A percentile compares a stretch with the other conserved stretches of the same genome.
Evolutionary conservation across 2,329 filamentous ascomycete genomes (phyloP).

Genomic region (Albophoma yamanashiensis): DNA sequence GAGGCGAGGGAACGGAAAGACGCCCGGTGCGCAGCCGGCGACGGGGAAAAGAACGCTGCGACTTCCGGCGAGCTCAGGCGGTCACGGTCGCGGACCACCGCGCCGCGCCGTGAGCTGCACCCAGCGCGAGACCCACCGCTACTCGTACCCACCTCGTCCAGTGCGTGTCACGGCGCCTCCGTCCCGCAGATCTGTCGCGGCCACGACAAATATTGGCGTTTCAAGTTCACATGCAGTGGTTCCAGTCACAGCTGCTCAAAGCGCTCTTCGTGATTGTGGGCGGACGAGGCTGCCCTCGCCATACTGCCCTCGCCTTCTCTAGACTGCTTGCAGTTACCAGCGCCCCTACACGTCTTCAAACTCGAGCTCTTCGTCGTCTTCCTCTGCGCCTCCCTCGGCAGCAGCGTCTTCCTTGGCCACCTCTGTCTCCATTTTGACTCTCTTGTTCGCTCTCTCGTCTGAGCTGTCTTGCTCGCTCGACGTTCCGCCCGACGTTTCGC

Average conservation of each 20-base stretch:
- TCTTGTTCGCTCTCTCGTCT: constrained; percentile 44
- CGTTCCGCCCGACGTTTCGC: constrained; percentile 7
- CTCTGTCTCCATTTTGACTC: constrained; percentile 45
- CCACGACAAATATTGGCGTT: background rate
- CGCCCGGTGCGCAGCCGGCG: background rate
- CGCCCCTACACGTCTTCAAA: constrained; percentile 43
- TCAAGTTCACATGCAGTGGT: background rate
- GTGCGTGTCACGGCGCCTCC: background rate
- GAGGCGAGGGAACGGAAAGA: background rate
- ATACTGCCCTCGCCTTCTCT: background rate
- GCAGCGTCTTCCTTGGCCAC: constrained; percentile 23
- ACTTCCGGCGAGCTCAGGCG: background rate
- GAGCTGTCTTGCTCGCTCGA: constrained; percentile 13
- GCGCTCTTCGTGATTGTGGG: background rate
- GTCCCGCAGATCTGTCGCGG: background rate
- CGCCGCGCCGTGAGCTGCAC: background rate
- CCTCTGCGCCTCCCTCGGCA: constrained; percentile 35
- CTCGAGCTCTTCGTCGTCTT: constrained; percentile 43
- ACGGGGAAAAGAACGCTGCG: background rate
- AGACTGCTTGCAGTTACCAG: background rate
- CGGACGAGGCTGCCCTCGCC: background rate
- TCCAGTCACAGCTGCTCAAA: background rate
- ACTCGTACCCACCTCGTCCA: background rate
- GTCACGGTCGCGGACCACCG: background rate
- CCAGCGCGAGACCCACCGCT: background rate